phyloP scores from a whole-genome alignment of 1,284 basidiomycete species.

The Apiotrichum gamsii region DNA sequence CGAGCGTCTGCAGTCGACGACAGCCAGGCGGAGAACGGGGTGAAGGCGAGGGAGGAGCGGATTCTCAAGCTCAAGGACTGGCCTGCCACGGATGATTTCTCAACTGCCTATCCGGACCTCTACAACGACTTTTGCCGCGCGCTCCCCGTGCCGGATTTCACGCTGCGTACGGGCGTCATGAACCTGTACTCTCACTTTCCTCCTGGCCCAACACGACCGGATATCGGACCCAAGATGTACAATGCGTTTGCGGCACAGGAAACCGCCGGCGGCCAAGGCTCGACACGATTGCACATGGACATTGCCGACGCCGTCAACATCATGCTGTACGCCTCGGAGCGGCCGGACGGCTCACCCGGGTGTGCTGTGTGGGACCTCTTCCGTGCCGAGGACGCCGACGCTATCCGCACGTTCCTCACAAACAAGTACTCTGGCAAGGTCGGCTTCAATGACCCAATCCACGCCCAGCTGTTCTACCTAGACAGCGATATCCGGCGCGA shows the following conservation, averaged over 20 bases:
- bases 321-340: conserved; percentile 67
- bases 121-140: conserved; percentile 76
- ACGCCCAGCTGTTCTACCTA: conserved; percentile 81
- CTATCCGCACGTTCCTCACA: conserved; percentile 67
- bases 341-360: conserved; percentile 62
- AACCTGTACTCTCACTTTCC: conserved; percentile 77
- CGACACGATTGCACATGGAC: conserved; percentile 87
- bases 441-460: conserved; percentile 69
- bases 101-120: conserved; percentile 72
- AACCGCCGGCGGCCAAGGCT: conserved; percentile 23
- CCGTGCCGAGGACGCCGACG: conserved; percentile 71
- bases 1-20: too few relatives aligned
- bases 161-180: conserved; percentile 75
- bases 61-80: conserved; percentile 88
- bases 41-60: conserved; percentile 46
- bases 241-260: conserved; percentile 44
- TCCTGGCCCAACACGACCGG: conserved; percentile 70
- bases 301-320: conserved; percentile 92
- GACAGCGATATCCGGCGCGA: conserved; percentile 63
- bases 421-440: conserved; percentile 24
- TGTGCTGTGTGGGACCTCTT: conserved; percentile 91
- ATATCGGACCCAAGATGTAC: conserved; percentile 67
- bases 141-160: conserved; percentile 81
- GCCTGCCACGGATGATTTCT: conserved; percentile 81
- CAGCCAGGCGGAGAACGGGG: too few relatives aligned